A percentile compares a stretch with the other conserved stretches of the same genome.
Evolutionary conservation across 2,329 filamentous ascomycete species (phyloP).

Genomic region (Colletotrichum destructivum): DNA sequence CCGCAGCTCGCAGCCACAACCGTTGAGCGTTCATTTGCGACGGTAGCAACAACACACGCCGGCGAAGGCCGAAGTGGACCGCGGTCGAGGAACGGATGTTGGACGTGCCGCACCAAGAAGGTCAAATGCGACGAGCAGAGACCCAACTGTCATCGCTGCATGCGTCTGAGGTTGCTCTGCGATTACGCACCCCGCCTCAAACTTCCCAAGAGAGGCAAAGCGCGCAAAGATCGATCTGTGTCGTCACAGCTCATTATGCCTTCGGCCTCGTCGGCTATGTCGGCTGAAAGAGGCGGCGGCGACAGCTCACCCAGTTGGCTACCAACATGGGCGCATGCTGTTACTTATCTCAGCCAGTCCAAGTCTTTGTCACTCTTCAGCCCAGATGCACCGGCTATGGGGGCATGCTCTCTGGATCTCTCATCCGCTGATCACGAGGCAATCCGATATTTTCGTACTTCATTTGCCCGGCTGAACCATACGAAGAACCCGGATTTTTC

Average conservation of each 20-base stretch:
- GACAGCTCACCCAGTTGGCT: slow-evolving; percentile 10
- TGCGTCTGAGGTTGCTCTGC: slow-evolving; percentile 47
- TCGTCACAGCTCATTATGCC: not conserved
- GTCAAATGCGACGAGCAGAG: slow-evolving; percentile 51
- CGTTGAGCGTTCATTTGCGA: slow-evolving; percentile 2
- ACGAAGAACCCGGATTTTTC: slow-evolving; percentile 56
- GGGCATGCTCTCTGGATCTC: slow-evolving; percentile 47
- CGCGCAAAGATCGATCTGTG: slow-evolving; percentile 30
- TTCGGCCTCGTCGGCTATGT: slow-evolving; percentile 17
- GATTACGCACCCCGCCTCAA: slow-evolving; percentile 47
- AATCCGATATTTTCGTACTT: slow-evolving; percentile 54
- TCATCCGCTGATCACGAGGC: slow-evolving; percentile 52
- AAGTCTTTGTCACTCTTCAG: slow-evolving; percentile 28
- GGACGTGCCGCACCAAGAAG: slow-evolving; percentile 51
- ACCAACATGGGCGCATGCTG: slow-evolving; percentile 28
- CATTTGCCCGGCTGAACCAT: slow-evolving; percentile 53
- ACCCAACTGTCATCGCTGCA: slow-evolving; percentile 48
- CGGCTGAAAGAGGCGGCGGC: not conserved
- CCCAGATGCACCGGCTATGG: slow-evolving; percentile 40
- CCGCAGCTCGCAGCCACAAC: not conserved
- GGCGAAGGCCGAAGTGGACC: slow-evolving; percentile 41
- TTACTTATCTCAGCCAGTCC: slow-evolving; percentile 19
- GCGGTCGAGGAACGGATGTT: slow-evolving; percentile 43
- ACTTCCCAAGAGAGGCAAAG: slow-evolving; percentile 21
- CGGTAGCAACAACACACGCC: slow-evolving; percentile 3